Percentiles rank a stretch among this genome's conserved stretches.
phyloP scores from a whole-genome alignment of 345 rosid species.

The Acer negundo region DNA sequence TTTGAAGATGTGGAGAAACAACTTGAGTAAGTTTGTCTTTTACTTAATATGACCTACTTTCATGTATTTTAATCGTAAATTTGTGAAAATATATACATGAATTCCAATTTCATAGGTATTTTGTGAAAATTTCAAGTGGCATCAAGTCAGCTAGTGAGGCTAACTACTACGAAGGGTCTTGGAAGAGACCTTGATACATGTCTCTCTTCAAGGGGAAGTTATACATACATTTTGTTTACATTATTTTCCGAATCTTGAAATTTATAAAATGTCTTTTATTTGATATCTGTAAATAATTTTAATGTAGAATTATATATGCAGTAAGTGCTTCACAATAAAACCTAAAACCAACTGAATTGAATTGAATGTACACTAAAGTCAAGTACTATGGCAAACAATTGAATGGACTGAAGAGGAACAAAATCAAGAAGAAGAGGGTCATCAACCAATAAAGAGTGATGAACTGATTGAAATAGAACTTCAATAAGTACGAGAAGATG shows the following conservation, averaged over 20 bases:
- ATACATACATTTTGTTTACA: background rate
- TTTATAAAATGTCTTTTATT: too few species aligned
- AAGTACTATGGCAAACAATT: too few species aligned
- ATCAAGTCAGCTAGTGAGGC: slow-evolving; percentile 18
- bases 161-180: slow-evolving; percentile 13
- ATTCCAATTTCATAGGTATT: background rate
- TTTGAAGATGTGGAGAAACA: slow-evolving; percentile 21
- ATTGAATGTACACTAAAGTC: too few species aligned
- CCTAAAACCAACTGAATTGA: background rate
- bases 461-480: too few species aligned
- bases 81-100: background rate
- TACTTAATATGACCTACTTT: background rate
- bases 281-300: too few species aligned
- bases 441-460: too few species aligned
- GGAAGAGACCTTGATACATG: slow-evolving; percentile 19
- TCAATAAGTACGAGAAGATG: too few species aligned
- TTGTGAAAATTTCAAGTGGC: slow-evolving; percentile 10
- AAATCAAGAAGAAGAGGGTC: too few species aligned
- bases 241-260: background rate
- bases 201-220: slow-evolving; percentile 21
- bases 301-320: background rate
- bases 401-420: too few species aligned
- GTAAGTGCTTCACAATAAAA: background rate
- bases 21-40: background rate
- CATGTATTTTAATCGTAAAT: background rate